Evolutionary conservation across 768 basidiomycete species (phyloP), one percentile per base, ranked within the genome.

Genomic region (Termitomyces sp.): DNA sequence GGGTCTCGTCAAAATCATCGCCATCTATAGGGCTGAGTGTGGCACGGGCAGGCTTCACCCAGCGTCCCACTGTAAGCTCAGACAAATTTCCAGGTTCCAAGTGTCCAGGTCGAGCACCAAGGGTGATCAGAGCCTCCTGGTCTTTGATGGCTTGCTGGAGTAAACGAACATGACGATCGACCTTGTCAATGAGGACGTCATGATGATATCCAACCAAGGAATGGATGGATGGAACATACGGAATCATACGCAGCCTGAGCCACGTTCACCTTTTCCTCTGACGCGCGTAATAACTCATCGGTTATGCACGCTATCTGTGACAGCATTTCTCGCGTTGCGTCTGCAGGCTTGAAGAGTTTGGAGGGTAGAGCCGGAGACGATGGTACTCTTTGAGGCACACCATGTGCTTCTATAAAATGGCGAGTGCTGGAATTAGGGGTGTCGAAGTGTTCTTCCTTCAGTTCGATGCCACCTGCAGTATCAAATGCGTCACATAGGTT

Each of bases 261-360:
- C 17, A 92, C 75, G 60, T 83, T 88, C 30, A 87, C 79, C 65
- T 92, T 92, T 67, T 93, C 90, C 58, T 90, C 86, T 11, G 83
- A 81, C 3, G 82, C 77, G 4, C 82, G 79, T 10, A 85, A 67
- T 1, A 82, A 66, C 57, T 85, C 82, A 62, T 87, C 86, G 12
- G 79, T 73, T 8, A 84, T 66, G 58, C 76, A 76, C 3, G 85
- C 82, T 50, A 90, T 77, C 46, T 76, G 74, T 19, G 80, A 73
- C 26, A 90, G 74, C 58, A 86, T 66, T 53, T 76, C 73, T 19
- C 79, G 75, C 7, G 78, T 76, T 19, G 77, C 74, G 45, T 68
- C 62, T 38, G 72, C 65, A 12, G 59, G 57, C 46, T 69, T 69
- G 37, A 58, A 55, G 15, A 58, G 60, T 42, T 68, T 66, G 17